Percentiles rank a stretch among this genome's conserved stretches.
Evolutionary conservation across 1,284 basidiomycete genomes (phyloP).

Genomic region (Cutaneotrichosporon dermatis): DNA sequence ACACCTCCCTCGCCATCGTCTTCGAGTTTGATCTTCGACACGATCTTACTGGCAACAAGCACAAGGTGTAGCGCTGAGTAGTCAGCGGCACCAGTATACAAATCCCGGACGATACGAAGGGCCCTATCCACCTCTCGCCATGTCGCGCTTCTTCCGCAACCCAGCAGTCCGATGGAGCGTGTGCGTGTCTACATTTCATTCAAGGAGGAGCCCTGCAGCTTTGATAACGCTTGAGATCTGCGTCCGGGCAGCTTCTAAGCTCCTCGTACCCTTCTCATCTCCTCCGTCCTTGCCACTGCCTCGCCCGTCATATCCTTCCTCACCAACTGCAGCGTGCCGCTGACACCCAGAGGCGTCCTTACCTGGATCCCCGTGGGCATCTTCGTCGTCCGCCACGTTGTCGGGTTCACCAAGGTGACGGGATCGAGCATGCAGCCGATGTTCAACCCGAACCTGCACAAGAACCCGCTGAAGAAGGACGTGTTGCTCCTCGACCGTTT

Average conservation of each 20-base stretch:
- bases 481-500: constrained; percentile 54
- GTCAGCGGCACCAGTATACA: too few relatives aligned
- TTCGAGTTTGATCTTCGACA: too few relatives aligned
- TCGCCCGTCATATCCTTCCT: background rate
- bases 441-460: constrained; percentile 48
- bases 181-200: background rate
- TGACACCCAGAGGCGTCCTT: constrained; percentile 23
- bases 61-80: too few relatives aligned
- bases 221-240: too few relatives aligned
- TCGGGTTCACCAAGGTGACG: constrained; percentile 50
- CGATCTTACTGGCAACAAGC: too few relatives aligned
- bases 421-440: constrained; percentile 53
- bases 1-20: too few relatives aligned
- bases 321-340: background rate
- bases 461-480: constrained; percentile 47
- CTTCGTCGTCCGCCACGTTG: constrained; percentile 52
- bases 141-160: background rate
- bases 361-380: constrained; percentile 54
- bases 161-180: background rate
- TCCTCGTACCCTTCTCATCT: background rate
- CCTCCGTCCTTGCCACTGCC: background rate
- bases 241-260: too few relatives aligned
- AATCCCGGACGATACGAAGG: too few relatives aligned
- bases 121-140: background rate
- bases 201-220: too few relatives aligned